Base-by-base conservation (phyloP, 2,329 filamentous ascomycete genomes). In the Fusarium robinianum region DNA sequence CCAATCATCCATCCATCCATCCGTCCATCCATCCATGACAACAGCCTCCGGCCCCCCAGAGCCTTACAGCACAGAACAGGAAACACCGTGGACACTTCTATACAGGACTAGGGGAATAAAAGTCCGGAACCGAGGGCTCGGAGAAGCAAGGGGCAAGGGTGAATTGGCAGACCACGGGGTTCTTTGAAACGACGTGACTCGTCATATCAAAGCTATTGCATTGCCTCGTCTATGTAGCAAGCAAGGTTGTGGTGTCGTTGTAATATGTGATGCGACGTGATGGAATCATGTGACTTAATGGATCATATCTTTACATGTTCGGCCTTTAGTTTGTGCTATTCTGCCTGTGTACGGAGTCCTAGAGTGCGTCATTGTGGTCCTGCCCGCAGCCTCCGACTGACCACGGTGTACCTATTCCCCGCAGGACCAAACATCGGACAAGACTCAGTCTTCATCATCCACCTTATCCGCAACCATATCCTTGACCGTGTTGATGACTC, bases 381-480 rank as follows among this genome's bases (percentile, higher is more conserved):
- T 30, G 21, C 18, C 29, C 19, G 29, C 29, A 22, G 19, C 18
- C 30, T 32, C 23, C 34, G 31, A 37, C 25, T 22, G 31, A 38
- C 24, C 16, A 15, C n/a, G 6, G n/a, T 14, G 25, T 14, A 14
- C 8, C 25, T 14, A 27, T 27, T 6, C n/a, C 12, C 22, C 23
- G 23, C 3, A 21, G 10, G 27, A 10, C 14, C 2, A 12, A 18
- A 8, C n/a, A 14, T 18, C 17, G 16, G 10, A 15, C 24, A 35
- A 12, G 9, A 10, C n/a, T 54, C 65, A 77, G 48, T 79, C 76
- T 58, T 78, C 75, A 37, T 79, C 76, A 8, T 74, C 72, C 24
- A 77, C 70, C 61, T 77, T 78, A 47, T 78, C 76, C 4, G 72
- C 73, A 3, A 78, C 73, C 64, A 74, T 70, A 46, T 78, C 74